These are phyloP conservation scores for Syzygium jambos DNA, from an alignment of 345 rosid genomes.

Conservation along the genomic window DNA sequence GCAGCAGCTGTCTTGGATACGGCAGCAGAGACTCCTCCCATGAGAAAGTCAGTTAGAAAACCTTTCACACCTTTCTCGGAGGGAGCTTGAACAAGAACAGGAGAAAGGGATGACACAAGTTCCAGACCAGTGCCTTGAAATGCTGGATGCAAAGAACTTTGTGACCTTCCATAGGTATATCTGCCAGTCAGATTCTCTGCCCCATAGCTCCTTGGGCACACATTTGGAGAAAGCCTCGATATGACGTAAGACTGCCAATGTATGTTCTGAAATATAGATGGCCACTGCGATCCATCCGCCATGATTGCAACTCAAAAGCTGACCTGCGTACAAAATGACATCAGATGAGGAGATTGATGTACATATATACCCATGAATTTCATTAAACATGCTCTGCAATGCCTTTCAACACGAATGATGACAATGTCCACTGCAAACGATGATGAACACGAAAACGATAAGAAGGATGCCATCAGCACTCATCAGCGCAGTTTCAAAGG, in stretches of 20 bases:
- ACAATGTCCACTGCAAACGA: not conserved
- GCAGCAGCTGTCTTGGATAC: slow-evolving; percentile 45
- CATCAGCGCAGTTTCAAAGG: not conserved
- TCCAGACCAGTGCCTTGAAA: slow-evolving; percentile 16
- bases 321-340: slow-evolving; percentile 8
- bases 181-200: slow-evolving; percentile 8
- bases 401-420: not conserved
- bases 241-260: slow-evolving; percentile 36
- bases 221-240: slow-evolving; percentile 27
- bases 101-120: slow-evolving; percentile 12
- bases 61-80: slow-evolving; percentile 24
- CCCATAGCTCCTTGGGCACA: slow-evolving; percentile 3
- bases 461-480: not conserved
- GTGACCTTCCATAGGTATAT: slow-evolving; percentile 25
- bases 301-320: slow-evolving; percentile 21
- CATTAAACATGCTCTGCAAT: not conserved
- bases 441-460: not conserved
- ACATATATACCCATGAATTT: not conserved
- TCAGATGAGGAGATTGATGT: not conserved
- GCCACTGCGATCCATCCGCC: slow-evolving; percentile 55
- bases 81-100: slow-evolving; percentile 41
- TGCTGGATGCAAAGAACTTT: slow-evolving; percentile 19
- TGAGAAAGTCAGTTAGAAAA: slow-evolving; percentile 39
- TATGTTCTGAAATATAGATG: slow-evolving; percentile 47
- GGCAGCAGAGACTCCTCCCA: slow-evolving; percentile 60